Evolutionary conservation across 768 basidiomycete genomes (phyloP).

Genomic region (Rickenella mellea): DNA sequence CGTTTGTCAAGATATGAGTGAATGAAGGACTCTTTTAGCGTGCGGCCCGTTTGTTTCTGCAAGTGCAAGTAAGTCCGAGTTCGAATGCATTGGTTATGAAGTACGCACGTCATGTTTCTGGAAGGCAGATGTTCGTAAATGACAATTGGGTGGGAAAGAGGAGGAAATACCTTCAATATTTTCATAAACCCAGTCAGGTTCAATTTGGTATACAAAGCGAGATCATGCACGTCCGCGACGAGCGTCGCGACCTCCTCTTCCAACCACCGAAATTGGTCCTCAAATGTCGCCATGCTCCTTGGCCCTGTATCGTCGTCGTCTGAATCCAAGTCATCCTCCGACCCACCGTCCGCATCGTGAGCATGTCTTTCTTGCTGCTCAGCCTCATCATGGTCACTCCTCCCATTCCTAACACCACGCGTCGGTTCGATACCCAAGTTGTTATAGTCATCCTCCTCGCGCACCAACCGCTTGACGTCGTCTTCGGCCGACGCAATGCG

Average conservation of each 20-base stretch:
- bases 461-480: constrained; percentile 71
- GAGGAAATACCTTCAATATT: constrained; percentile 73
- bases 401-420: constrained; percentile 6
- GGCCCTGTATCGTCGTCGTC: constrained; percentile 32
- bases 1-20: constrained; percentile 89
- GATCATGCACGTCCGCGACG: constrained; percentile 87
- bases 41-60: constrained; percentile 86
- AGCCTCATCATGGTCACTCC: constrained; percentile 7
- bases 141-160: not conserved
- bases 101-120: constrained; percentile 86
- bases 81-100: not conserved
- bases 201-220: constrained; percentile 89
- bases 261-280: constrained; percentile 76
- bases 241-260: constrained; percentile 94
- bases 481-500: constrained; percentile 79
- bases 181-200: constrained; percentile 99
- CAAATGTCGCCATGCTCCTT: constrained; percentile 64
- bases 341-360: constrained; percentile 55
- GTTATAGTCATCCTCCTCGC: constrained; percentile 30
- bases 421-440: not conserved
- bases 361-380: constrained; percentile 10
- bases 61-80: not conserved
- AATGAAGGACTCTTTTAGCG: constrained; percentile 81
- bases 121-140: constrained; percentile 3
- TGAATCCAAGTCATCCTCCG: constrained; percentile 54